Percentiles rank a stretch among this genome's conserved stretches.
Evolutionary conservation across 2,329 filamentous ascomycete genomes (phyloP).

Genomic region (Taxawa tesnikishii): DNA sequence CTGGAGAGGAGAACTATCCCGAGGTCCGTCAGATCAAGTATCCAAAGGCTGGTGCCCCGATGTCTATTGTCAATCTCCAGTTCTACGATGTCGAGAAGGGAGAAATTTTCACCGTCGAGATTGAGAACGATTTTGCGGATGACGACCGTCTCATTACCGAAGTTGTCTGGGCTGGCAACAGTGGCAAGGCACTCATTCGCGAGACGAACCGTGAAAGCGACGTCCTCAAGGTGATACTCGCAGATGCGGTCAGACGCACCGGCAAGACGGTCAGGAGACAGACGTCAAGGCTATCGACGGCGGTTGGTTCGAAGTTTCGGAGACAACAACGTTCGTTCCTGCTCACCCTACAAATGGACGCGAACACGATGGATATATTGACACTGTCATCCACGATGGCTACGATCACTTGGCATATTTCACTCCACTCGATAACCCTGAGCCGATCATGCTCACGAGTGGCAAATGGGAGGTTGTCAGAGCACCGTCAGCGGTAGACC

Average conservation of each 20-base stretch:
- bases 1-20: slow-evolving; percentile 77
- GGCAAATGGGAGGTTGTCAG: slow-evolving; percentile 87
- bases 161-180: slow-evolving; percentile 72
- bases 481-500: slow-evolving; percentile 72
- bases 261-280: slow-evolving; percentile 69
- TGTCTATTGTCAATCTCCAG: slow-evolving; percentile 74
- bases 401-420: slow-evolving; percentile 93
- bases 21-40: slow-evolving; percentile 92
- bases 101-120: slow-evolving; percentile 68
- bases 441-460: slow-evolving; percentile 76
- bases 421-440: slow-evolving; percentile 66
- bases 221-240: slow-evolving; percentile 71
- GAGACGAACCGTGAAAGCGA: slow-evolving; percentile 94
- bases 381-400: slow-evolving; percentile 74
- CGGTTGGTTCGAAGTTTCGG: slow-evolving; percentile 92
- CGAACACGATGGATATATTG: slow-evolving; percentile 78
- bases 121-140: slow-evolving; percentile 64
- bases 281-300: slow-evolving; percentile 80
- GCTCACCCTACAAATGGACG: slow-evolving; percentile 61
- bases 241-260: slow-evolving; percentile 62
- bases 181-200: slow-evolving; percentile 68
- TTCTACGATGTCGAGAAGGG: slow-evolving; percentile 76
- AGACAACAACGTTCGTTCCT: slow-evolving; percentile 75
- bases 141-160: slow-evolving; percentile 85
- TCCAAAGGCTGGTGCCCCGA: slow-evolving; percentile 87